Evolutionary conservation across 768 basidiomycete genomes (phyloP).

Genomic region (Lyophyllum decastes): DNA sequence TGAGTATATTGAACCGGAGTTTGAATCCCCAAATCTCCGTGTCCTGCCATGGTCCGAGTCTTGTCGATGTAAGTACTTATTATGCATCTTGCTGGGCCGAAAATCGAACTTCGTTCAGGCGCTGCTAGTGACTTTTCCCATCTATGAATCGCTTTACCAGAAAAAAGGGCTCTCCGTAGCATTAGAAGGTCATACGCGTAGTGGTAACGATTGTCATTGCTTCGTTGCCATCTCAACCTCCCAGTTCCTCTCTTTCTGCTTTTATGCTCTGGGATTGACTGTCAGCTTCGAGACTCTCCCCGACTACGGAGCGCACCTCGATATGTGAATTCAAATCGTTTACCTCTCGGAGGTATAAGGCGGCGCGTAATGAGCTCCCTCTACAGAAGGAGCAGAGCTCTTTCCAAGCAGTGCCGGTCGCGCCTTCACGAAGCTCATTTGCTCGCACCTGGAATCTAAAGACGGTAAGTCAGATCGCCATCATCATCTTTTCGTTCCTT

Average conservation of each 20-base stretch:
- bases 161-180: too few species aligned
- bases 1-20: constrained; percentile 6
- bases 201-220: too few species aligned
- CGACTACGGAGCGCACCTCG: neutral
- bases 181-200: too few species aligned
- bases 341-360: neutral
- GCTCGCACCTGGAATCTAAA: neutral
- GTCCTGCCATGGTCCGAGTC: too few species aligned
- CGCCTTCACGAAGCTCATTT: neutral
- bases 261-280: too few species aligned
- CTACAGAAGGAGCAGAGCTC: neutral
- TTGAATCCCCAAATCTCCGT: neutral
- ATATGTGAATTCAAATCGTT: neutral
- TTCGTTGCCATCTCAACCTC: too few species aligned
- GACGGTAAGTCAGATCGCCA: neutral
- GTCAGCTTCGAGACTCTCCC: neutral
- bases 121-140: too few species aligned
- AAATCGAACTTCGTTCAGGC: too few species aligned
- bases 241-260: too few species aligned
- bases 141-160: too few species aligned
- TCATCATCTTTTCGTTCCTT: neutral
- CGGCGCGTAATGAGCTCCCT: neutral
- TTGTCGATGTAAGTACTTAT: too few species aligned
- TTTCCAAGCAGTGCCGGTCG: neutral
- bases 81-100: too few species aligned